Base-by-base conservation (phyloP, 2,329 filamentous ascomycete genomes). In the Diplodia seriata region DNA sequence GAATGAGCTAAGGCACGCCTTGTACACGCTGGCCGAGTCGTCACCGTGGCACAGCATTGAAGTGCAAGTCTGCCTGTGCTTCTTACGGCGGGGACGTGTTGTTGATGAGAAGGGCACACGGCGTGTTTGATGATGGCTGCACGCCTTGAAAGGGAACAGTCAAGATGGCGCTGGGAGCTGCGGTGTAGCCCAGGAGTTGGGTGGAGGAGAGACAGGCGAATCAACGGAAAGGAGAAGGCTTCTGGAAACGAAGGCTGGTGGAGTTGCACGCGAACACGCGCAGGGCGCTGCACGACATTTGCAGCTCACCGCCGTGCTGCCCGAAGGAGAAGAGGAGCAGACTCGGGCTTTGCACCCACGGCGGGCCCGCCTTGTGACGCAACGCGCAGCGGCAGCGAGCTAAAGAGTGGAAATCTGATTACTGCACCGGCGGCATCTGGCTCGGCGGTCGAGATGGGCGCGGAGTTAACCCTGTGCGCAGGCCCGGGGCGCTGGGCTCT, bases 211-310 rank as follows among this genome's bases (percentile, higher is more conserved):
- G n/a, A 8, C 2, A 14, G 5, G 26, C 43, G 57, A 33, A 23
- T 20, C 59, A 63, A 31, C 43, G 36, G 31, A 33, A 63, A 59
- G 59, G 29, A 33, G 43, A 51, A 14, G 15, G 12, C 29, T 38
- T 33, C 43, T 49, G 29, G 59, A 63, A 53, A 51, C 59, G 43
- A 51, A 51, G 51, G 47, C 7, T 11, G 33, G 33, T 36, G 3
- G 43, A 47, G 43, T 31, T 33, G 26, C 26, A 33, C 29, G 15
- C 23, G 23, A 50, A 11, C 40, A 62, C 43, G 57, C 57, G 33
- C 57, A 33, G 57, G 23, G 40, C 57, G n/a, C 40, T 63, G 59
- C 59, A 57, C 54, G 54, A 38, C 54, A 57, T 63, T 47, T 47
- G 29, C 43, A 38, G 29, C 40, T 63, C 47, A 33, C 29, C 40